Base-by-base conservation (phyloP, 495 filamentous ascomycete genomes). In the Penicillium goetzii region DNA sequence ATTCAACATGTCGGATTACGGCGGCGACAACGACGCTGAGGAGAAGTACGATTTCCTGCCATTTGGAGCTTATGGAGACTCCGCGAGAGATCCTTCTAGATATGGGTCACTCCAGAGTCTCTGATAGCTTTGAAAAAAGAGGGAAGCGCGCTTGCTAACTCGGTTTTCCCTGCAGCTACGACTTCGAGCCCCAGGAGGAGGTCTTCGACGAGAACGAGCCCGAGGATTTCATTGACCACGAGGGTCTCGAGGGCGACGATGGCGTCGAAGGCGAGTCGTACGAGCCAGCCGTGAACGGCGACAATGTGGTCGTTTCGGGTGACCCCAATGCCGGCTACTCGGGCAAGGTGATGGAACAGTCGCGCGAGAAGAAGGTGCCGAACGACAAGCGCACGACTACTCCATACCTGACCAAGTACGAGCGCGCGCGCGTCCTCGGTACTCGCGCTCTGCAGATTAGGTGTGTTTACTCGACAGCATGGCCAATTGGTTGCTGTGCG, bases 321-420 rank as follows among this genome's bases (percentile, higher is more conserved):
- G 93, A 96, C 69, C 87, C 90, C 25, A 88, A 87, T 58, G 88
- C 90, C 41, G 85, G 86, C 28, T 74, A 78, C 23, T 78, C 80
- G 1, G 78, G 77, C 56, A 78, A 78, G 62, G 80, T 82, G 65
- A 83, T 88, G 67, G 81, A 82, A 70, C 88, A 87, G 65, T 75
- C 87, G 64, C 91, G 91, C 73, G 90, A 92, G 74, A 97, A 95
- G 83, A 93, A 90, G 78, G 90, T 99, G 47, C 85, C 92, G 33
- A 89, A 92, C 65, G 92, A 96, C 58, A 84, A 95, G 81, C 86
- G 95, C 66, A 88, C 85, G 8, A 98, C 96, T 2, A 99, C 95
- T 47, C 96, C 95, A 6, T 99, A 97, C 83, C 96, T 99, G 93
- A 99, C 95, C 68, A 99, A 99, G 80, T 99, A 99, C 79, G 95